Evolutionary conservation across 208 protist species (phyloP), one percentile per base, ranked within the genome.

Genomic region (Leishmania gerbilli): DNA sequence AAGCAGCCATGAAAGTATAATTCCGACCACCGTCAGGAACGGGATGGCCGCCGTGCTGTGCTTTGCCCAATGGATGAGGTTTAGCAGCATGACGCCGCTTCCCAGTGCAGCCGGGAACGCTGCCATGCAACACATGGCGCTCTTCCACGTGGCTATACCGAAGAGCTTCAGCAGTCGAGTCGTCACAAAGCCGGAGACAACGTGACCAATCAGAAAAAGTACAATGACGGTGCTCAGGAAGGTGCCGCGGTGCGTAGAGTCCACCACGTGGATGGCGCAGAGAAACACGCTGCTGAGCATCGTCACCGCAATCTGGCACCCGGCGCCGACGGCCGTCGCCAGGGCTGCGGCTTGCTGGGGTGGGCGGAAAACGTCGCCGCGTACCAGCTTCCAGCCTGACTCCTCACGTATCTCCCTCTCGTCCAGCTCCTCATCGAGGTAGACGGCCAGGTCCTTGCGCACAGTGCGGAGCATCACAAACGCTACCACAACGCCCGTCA

Each of bases 351-450:
- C 71, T 45, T 91, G 76, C 45, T 62, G 53, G 5, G 99, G 99
- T 8, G 95, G 76, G 53, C 99, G 92, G 88, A 99, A 99, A 6
- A 99, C 98, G 84, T 99, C 99, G 31, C 97, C 98, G 76, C 96
- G 90, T 13, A 99, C 91, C 13, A 99, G 92, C 88, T 99, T 99
- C 98, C 99, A 99, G 34, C 92, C 89, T 9, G 74, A 79, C 64
- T 81, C 80, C 80, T 84, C 80, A 42, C 79, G 78, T 34, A 69
- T 9, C 65, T 79, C 78, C 27, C 55, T 37, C 6, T 95, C 77
- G 77, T 90, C 34, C 5, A 80, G 62, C 53, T 64, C 64, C n/a
- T 95, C 84, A 62, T 80, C 76, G 7, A 83, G 56, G 76, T 87
- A 83, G 24, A 79, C 37, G n/a, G 79, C 75, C n/a, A 87, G 76